Evolutionary conservation across 768 basidiomycete species (phyloP).

Genomic region (Russula compacta): DNA sequence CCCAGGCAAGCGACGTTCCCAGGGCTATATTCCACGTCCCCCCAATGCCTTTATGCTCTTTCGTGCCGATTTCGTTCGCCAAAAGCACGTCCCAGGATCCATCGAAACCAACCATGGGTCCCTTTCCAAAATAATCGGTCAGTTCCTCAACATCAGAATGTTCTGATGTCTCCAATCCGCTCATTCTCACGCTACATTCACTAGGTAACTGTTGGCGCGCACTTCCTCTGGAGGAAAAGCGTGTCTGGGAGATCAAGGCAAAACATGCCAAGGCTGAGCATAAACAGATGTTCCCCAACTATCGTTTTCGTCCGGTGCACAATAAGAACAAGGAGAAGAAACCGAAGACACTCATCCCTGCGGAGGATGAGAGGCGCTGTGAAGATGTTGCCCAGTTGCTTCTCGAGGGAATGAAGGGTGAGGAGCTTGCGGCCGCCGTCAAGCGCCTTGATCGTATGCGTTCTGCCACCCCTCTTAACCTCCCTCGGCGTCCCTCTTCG

Average conservation of each 20-base stretch:
- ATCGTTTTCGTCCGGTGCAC: constrained; percentile 37
- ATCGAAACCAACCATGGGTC: constrained; percentile 43
- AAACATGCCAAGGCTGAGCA: constrained; percentile 69
- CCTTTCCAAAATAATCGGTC: constrained; percentile 40
- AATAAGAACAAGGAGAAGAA: constrained; percentile 39
- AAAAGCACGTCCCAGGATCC: constrained; percentile 42
- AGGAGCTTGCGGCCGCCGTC: constrained; percentile 20
- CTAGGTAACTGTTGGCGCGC: constrained; percentile 52
- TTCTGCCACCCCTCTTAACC: constrained; percentile 12
- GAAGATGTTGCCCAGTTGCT: constrained; percentile 20
- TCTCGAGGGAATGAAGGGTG: constrained; percentile 21
- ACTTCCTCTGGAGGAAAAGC: constrained; percentile 61
- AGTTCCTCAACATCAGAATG: neutral
- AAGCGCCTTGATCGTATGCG: constrained; percentile 18
- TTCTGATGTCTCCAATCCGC: neutral
- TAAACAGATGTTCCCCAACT: constrained; percentile 59
- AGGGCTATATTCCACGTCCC: constrained; percentile 30
- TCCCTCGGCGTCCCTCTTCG: constrained; percentile 19
- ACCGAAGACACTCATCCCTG: constrained; percentile 9
- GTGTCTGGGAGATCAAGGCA: constrained; percentile 62
- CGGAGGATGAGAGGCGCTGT: constrained; percentile 20
- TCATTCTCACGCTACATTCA: neutral
- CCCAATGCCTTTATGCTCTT: constrained; percentile 35
- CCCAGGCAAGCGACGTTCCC: constrained; percentile 55
- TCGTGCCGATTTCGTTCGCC: constrained; percentile 26